Conservation (phyloP, 2,329 filamentous ascomycete genomes). For the Colletotrichum melonis region DNA sequence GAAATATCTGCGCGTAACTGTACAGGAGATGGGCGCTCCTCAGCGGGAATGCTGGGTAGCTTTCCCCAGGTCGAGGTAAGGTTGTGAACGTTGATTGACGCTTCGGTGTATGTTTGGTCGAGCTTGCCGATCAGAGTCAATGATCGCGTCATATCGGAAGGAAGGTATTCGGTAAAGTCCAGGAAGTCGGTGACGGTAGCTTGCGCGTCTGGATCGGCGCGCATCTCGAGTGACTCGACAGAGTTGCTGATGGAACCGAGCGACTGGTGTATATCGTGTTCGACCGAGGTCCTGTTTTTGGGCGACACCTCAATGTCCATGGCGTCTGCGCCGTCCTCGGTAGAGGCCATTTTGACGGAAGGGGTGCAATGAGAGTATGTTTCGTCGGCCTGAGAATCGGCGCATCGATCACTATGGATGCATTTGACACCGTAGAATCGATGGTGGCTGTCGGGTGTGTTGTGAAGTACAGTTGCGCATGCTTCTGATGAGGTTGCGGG, state of each 20-base stretch:
- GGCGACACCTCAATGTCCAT: constrained; percentile 49
- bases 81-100: constrained; percentile 65
- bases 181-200: constrained; percentile 78
- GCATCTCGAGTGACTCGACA: constrained; percentile 60
- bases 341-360: constrained; percentile 37
- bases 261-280: constrained; percentile 41
- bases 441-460: not conserved
- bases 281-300: constrained; percentile 45
- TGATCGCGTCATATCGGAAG: constrained; percentile 74
- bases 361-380: not conserved
- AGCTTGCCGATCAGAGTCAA: constrained; percentile 74
- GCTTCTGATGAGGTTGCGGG: constrained; percentile 22
- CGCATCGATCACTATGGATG: not conserved
- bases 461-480: constrained; percentile 17
- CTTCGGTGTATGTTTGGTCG: constrained; percentile 67
- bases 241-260: constrained; percentile 49
- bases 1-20: constrained; percentile 71
- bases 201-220: constrained; percentile 74
- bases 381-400: not conserved
- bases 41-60: constrained; percentile 60
- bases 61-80: constrained; percentile 68
- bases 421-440: constrained; percentile 3
- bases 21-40: constrained; percentile 59
- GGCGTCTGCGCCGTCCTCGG: constrained; percentile 37
- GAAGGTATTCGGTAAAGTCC: constrained; percentile 77